Percentiles rank a stretch among this genome's conserved stretches.
Conservation (phyloP, 257 asterid genomes). For the Nicotiana benthamiana region DNA sequence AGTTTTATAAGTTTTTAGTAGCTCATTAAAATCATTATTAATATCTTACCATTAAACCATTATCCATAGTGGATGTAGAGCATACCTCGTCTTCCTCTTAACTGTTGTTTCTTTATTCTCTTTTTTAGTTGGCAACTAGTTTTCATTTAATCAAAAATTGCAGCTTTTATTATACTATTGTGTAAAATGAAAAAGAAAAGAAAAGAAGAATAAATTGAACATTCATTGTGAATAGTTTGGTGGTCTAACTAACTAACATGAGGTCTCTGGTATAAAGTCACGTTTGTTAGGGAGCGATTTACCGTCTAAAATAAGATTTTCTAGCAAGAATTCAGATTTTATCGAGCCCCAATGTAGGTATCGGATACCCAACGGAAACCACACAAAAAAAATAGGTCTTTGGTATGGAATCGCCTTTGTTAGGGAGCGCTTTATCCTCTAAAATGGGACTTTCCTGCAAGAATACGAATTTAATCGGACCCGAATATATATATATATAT, state of each 20-base stretch:
- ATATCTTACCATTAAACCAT: background rate
- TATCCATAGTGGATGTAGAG: background rate
- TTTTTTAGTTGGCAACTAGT: background rate
- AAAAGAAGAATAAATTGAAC: background rate
- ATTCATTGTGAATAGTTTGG: background rate
- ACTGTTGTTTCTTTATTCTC: background rate
- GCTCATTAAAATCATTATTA: background rate
- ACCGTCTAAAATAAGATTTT: fast-evolving
- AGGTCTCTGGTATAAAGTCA: too few relatives aligned
- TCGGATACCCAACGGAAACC: too few relatives aligned
- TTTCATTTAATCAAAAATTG: background rate
- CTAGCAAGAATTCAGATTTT: too few relatives aligned
- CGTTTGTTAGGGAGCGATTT: too few relatives aligned
- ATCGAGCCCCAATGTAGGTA: too few relatives aligned
- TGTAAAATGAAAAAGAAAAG: background rate
- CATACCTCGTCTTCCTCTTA: background rate
- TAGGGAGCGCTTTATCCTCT: too few relatives aligned
- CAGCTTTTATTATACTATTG: background rate
- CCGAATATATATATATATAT: too few relatives aligned
- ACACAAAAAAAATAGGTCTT: too few relatives aligned
- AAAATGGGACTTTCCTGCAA: too few relatives aligned
- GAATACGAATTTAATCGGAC: too few relatives aligned
- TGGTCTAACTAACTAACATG: background rate
- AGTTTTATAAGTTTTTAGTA: background rate
- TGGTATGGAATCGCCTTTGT: too few relatives aligned